Percentiles rank a stretch among this genome's conserved stretches.
These are phyloP conservation scores for Aurantiochytrium sp. DNA, from an alignment of 108 stramenopile genomes.

Conservation along the genomic window DNA sequence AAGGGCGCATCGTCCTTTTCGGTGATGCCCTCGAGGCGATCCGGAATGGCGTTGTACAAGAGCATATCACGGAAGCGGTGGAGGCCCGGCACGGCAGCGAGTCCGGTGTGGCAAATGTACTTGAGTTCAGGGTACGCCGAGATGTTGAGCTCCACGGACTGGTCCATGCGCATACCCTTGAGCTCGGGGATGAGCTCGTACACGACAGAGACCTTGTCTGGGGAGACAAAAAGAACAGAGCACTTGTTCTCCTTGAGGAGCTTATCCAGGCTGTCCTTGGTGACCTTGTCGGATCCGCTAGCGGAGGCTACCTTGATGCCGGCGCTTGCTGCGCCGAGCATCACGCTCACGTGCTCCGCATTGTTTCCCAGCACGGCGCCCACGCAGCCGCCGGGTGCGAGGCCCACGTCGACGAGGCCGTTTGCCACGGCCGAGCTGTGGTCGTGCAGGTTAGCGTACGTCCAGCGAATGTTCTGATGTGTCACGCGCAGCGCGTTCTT, in stretches of 20 bases:
- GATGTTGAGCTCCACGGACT: not conserved
- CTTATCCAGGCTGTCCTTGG: not conserved
- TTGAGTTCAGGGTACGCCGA: not conserved
- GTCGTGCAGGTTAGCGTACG: not conserved
- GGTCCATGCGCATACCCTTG: not conserved
- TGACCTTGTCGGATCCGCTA: not conserved
- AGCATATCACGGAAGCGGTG: constrained; percentile 3
- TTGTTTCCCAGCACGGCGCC: not conserved
- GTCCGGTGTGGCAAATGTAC: not conserved
- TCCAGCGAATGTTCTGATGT: constrained; percentile 14
- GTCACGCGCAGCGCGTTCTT: not conserved
- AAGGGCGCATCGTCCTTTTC: not conserved
- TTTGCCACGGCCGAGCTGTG: not conserved
- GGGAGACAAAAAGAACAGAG: not conserved
- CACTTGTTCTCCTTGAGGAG: not conserved
- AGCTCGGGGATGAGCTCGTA: constrained; percentile 13
- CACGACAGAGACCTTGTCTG: not conserved
- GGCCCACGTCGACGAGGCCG: not conserved
- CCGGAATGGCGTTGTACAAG: not conserved
- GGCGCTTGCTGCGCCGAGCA: not conserved
- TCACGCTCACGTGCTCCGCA: not conserved
- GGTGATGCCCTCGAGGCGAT: not conserved
- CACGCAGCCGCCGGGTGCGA: not conserved
- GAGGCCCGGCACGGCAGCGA: not conserved
- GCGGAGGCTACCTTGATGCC: not conserved